phyloP scores from a whole-genome alignment of 2,329 filamentous ascomycete species.

The Thielaviopsis musarum region DNA sequence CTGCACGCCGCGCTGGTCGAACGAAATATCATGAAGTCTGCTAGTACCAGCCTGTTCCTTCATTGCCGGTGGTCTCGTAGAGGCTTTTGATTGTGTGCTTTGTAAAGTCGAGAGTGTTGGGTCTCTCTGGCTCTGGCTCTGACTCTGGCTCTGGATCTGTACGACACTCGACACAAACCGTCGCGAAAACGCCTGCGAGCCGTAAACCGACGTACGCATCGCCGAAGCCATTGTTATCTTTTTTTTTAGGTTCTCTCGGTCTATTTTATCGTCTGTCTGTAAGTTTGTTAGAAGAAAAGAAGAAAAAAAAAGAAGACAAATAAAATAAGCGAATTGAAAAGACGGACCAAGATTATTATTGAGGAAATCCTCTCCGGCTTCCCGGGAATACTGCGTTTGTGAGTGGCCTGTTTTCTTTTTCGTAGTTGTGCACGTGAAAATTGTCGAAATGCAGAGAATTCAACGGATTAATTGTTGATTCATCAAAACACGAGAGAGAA shows the following conservation, averaged over 20 bases:
- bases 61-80: not conserved
- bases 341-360: not conserved
- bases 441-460: not conserved
- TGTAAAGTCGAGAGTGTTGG: too few relatives aligned
- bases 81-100: not conserved
- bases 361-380: not conserved
- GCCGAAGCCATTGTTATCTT: not conserved
- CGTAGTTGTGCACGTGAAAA: not conserved
- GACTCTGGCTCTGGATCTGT: not conserved
- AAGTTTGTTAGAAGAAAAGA: too few relatives aligned
- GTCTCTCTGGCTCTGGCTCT: not conserved
- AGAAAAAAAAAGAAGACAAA: not conserved
- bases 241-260: not conserved
- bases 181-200: not conserved
- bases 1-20: conserved; percentile 6
- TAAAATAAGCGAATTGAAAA: not conserved
- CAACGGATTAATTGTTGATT: not conserved
- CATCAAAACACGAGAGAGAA: not conserved
- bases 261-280: not conserved
- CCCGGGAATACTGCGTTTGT: not conserved
- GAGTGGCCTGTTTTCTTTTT: not conserved
- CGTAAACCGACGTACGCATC: not conserved
- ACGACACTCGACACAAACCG: not conserved
- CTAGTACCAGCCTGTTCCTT: not conserved
- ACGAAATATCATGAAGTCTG: not conserved